Evolutionary conservation across 768 basidiomycete species (phyloP).

Genomic region (Hypsizygus marmoreus): DNA sequence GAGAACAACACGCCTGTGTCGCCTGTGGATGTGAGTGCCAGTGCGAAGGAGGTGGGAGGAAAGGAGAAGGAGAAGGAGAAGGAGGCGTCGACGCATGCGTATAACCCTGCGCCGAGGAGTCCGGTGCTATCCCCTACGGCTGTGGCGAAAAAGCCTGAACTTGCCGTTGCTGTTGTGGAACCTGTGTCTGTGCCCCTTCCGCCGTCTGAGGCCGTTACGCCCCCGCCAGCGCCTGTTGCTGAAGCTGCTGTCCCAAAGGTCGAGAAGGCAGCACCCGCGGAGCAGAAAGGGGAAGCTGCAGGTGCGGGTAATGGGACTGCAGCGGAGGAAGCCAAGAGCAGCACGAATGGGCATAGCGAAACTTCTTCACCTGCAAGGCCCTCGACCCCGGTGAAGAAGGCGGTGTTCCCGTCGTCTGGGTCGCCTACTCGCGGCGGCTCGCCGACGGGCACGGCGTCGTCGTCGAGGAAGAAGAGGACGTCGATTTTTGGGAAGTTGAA

Average conservation of each 20-base stretch:
- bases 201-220: no score
- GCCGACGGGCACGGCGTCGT: constrained; percentile 33
- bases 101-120: not conserved
- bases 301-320: no score
- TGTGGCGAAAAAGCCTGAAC: constrained; percentile 2
- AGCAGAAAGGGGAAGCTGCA: no score
- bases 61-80: constrained; percentile 2
- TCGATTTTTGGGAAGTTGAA: constrained; percentile 59
- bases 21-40: not conserved
- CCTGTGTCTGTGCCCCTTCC: not conserved
- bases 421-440: constrained; percentile 29
- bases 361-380: constrained; percentile 8
- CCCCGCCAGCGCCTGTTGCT: constrained; percentile 1
- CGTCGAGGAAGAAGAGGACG: constrained; percentile 52
- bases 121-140: not conserved
- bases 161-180: constrained; percentile 2
- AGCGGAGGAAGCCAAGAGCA: no score
- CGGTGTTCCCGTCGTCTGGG: constrained; percentile 27
- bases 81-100: constrained; percentile 3
- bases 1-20: constrained; percentile 33
- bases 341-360: constrained; percentile 6
- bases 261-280: no score
- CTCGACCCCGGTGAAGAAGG: constrained; percentile 18
- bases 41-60: constrained; percentile 3
- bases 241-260: no score